Evolutionary conservation across 2,329 filamentous ascomycete genomes (phyloP), one percentile per base, ranked within the genome.

Genomic region (Ascosphaera pollenicola): DNA sequence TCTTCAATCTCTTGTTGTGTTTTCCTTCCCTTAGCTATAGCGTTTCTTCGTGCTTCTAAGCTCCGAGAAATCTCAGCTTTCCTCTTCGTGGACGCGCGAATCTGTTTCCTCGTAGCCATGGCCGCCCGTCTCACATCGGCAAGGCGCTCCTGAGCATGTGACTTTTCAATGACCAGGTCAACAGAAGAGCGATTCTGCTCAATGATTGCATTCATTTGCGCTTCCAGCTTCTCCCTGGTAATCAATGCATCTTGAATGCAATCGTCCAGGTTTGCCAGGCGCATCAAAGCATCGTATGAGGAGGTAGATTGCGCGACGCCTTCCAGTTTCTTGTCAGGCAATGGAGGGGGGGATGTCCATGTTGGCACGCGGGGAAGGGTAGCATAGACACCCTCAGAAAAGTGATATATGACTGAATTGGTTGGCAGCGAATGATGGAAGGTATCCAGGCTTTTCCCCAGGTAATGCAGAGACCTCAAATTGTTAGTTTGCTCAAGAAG

Each of bases 211-310:
- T 80, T 80, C 45, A 94, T 91, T 45, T 93, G 81, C n/a, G 67
- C 60, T 37, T 81, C 73, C 7, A 95, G 65, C 39, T 68, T 67
- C 43, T 79, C 73, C 11, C 79, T 73, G 0, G 82, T 91, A 1
- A 75, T 70, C 8, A 93, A 61, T 1, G 84, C 84, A 55, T 95
- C 87, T 52, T 91, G 83, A 17, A 94, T 81, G 40, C 84, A 92
- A 52, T 79, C 81, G 45, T 93, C 83, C 13, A 95, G 66, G 42
- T 85, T 93, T 4, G 81, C 77, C 8, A 95, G 65, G 43, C 80
- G 77, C 75, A 94, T 87, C 16, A 95, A 64, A 2, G 80, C 73
- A 50, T 83, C 84, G 54, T 92, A 94, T 0, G 84, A 84, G 0
- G 83, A 84, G 0, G 78, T 84, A 0, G 69, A 52, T n/a, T 69